phyloP scores from a whole-genome alignment of 345 rosid genomes.

The Lagerstroemia speciosa region DNA sequence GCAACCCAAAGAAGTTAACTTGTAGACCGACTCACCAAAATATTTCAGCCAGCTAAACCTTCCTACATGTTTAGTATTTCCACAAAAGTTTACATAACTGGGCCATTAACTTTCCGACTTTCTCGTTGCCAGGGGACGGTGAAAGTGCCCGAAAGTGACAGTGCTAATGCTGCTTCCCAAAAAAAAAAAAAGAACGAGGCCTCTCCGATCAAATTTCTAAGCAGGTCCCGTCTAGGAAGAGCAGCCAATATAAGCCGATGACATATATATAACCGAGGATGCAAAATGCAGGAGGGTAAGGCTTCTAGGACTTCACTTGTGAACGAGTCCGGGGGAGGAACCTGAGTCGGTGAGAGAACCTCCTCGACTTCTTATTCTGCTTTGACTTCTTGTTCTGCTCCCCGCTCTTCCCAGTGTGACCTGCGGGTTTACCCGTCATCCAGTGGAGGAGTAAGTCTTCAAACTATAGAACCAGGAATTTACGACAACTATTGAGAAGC shows the following conservation, averaged over 20 bases:
- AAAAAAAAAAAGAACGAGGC: background rate
- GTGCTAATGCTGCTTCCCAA: background rate
- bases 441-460: background rate
- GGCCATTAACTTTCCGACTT: background rate
- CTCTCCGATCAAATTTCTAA: background rate
- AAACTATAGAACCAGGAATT: background rate
- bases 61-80: background rate
- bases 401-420: background rate
- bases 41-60: background rate
- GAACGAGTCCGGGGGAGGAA: constrained; percentile 4
- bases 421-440: background rate
- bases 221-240: background rate
- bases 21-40: background rate
- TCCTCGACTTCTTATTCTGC: background rate
- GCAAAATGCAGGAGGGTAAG: background rate
- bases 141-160: too few species aligned
- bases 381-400: background rate
- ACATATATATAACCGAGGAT: background rate
- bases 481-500: too few species aligned
- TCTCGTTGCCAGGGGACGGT: too few species aligned
- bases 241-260: background rate
- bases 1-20: background rate
- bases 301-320: background rate
- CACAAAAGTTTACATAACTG: background rate
- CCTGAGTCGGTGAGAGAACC: background rate